Base-by-base conservation (phyloP, 2,329 filamentous ascomycete species). In the Hysterium pulicare region DNA sequence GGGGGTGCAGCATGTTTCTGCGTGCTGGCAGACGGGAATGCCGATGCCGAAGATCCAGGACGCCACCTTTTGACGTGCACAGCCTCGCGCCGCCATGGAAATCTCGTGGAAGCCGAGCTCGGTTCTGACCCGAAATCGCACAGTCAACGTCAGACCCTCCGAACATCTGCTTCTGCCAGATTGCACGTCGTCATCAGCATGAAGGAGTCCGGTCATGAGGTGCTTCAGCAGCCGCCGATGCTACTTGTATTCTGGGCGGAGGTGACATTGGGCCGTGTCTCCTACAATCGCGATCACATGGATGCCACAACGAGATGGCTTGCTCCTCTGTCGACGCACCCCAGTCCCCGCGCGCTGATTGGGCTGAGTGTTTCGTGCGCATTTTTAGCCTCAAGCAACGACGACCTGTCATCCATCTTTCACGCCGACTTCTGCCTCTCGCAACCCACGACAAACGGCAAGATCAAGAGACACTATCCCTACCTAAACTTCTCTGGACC, bases 381-480 rank as follows among this genome's bases (percentile, higher is more conserved):
- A 62, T 62, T 56, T 62, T 61, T 66, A 62, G 61, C 49, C 53
- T 50, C 58, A 58, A 61, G 46, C 57, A 62, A 63, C 60, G 56
- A 58, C 58, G 53, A 58, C 64, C 64, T 66, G 61, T 66, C 53
- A 54, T 58, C 45, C 48, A 40, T 50, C 59, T 61, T 64, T 64
- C 60, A 55, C 60, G 21, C 48, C 57, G 40, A 40, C 41, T 24
- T 41, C 28, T 33, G 23, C 40, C 41, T 26, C 34, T 59, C 46
- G 55, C 57, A 47, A 57, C 32, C 39, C 38, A 23, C 28, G 55
- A 53, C 57, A 59, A 58, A 58, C 58, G 32, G 21, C 30, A 33
- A 49, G 42, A 45, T 42, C 45, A 44, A 53, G 43, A 53, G 46
- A 54, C 49, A 53, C 50, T 41, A 54, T 48, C 35, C 49, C 49